These are phyloP conservation scores for Hortiboletus campestris DNA, from an alignment of 768 basidiomycete species.

Conservation along the genomic window DNA sequence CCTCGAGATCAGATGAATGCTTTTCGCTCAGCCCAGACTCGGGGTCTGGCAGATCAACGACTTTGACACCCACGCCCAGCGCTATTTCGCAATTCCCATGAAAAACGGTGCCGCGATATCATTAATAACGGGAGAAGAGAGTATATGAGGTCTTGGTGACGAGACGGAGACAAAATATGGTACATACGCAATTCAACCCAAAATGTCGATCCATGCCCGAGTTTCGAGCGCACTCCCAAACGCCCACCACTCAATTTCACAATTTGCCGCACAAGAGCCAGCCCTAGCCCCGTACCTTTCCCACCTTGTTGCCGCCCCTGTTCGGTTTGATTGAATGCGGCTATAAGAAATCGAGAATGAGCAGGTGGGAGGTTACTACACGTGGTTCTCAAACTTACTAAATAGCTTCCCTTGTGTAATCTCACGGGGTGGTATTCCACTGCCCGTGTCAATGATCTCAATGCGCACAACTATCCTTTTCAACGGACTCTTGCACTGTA, in stretches of 20 bases:
- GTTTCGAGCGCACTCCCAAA: constrained; percentile 63
- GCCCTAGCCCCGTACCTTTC: constrained; percentile 70
- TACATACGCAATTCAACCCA: constrained; percentile 76
- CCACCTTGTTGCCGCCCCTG: constrained; percentile 72
- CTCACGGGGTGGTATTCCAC: constrained; percentile 61
- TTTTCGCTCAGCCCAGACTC: constrained; percentile 22
- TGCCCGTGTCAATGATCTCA: constrained; percentile 77
- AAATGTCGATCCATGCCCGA: constrained; percentile 76
- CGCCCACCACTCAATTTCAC: constrained; percentile 74
- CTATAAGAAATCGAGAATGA: constrained; percentile 30
- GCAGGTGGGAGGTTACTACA: constrained; percentile 6
- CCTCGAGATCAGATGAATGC: constrained; percentile 22
- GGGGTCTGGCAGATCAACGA: constrained; percentile 33
- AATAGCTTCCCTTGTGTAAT: constrained; percentile 71
- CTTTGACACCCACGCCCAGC: constrained; percentile 66
- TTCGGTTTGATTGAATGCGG: constrained; percentile 77
- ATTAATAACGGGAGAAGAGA: constrained; percentile 4
- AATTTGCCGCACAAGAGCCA: constrained; percentile 77
- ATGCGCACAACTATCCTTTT: constrained; percentile 81
- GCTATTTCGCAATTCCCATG: constrained; percentile 31
- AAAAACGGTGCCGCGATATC: constrained; percentile 2
- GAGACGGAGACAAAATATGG: constrained; percentile 11
- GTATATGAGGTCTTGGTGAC: constrained; percentile 9
- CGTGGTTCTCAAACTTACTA: constrained; percentile 40
- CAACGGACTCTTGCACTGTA: constrained; percentile 24